Evolutionary conservation across 2,329 filamentous ascomycete species (phyloP).

Genomic region (Myriosclerotinia scirpicola): DNA sequence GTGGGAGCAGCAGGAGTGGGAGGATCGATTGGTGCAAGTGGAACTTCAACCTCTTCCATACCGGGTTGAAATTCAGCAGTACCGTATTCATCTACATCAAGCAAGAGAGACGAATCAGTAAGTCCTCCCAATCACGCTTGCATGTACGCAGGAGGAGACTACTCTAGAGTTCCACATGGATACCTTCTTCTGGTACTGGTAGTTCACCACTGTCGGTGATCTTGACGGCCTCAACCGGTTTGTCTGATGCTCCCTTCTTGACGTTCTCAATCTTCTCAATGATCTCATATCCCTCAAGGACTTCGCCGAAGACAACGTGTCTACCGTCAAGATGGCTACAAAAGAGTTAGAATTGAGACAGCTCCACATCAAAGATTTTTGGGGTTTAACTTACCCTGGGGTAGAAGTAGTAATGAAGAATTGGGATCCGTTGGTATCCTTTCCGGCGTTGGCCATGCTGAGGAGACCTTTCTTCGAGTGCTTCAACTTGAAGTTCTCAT

Average conservation of each 20-base stretch:
- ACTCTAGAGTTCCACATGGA: conserved; percentile 80
- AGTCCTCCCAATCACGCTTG: conserved; percentile 31
- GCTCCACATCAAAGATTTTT: background rate
- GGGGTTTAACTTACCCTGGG: conserved; percentile 56
- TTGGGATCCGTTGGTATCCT: conserved; percentile 84
- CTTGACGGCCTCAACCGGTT: conserved; percentile 67
- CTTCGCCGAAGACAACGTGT: conserved; percentile 87
- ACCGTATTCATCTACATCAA: conserved; percentile 37
- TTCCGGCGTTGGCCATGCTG: conserved; percentile 83
- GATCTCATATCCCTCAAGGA: conserved; percentile 81
- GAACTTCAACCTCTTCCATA: conserved; percentile 34
- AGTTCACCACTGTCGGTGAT: conserved; percentile 84
- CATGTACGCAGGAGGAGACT: conserved; percentile 32
- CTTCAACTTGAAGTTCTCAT: conserved; percentile 96
- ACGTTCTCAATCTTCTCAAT: conserved; percentile 76
- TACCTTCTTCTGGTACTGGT: conserved; percentile 85
- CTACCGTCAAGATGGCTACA: conserved; percentile 75
- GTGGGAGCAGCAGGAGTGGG: conserved; percentile 23
- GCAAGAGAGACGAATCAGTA: conserved; percentile 38
- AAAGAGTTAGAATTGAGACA: conserved; percentile 27
- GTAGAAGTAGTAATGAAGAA: conserved; percentile 88
- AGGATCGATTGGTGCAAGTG: conserved; percentile 26
- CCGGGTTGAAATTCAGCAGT: conserved; percentile 39
- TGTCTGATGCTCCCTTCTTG: conserved; percentile 65
- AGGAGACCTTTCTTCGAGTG: conserved; percentile 82